Evolutionary conservation across 768 basidiomycete genomes (phyloP), one percentile per base, ranked within the genome.

Genomic region (Tulasnella sp.): DNA sequence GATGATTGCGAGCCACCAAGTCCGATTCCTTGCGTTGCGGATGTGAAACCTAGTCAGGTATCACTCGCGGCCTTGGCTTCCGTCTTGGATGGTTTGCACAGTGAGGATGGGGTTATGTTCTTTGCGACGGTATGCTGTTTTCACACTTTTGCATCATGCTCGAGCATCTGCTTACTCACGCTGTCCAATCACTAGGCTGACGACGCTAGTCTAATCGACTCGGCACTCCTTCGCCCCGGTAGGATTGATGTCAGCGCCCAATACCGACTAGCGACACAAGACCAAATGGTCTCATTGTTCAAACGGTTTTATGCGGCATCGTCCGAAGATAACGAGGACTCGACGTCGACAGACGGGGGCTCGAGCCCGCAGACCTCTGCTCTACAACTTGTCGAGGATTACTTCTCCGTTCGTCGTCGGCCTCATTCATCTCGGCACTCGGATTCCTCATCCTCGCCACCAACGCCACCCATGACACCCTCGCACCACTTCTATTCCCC

Each of bases 31-130:
- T 45, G 42, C 42, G 67, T 64, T 70, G 39, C 40, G 17, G 79
- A 74, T 58, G 79, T 45, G 45, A 79, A 2, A 71, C 80, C 80
- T 58, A 83, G 82, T 0, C 80, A 81, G 0, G 86, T 89, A 29
- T 89, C 88, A 1, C 83, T 90, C 11, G 87, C 86, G 0, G 88
- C 88, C 0, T 80, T 89, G 22, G 79, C 89, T 34, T 89, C 89
- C 79, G 86, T 88, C 4, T 82, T 89, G n/a, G 89, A 90, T 79
- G 89, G 89, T 3, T 85, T 88, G 15, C 87, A 75, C 2, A 88
- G 87, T 79, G 88, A 89, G 77, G 89, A 89, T 79, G 89, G 89
- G 12, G 87, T 87, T 77, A 80, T 90, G 22, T 87, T 89, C 78
- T 89, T 90, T 75, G 88, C 88, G 0, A 90, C 89, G 12, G 42